These are phyloP conservation scores for Funneliformis caledonium DNA, from an alignment of 371 early-diverging fungal species.

Conservation along the genomic window DNA sequence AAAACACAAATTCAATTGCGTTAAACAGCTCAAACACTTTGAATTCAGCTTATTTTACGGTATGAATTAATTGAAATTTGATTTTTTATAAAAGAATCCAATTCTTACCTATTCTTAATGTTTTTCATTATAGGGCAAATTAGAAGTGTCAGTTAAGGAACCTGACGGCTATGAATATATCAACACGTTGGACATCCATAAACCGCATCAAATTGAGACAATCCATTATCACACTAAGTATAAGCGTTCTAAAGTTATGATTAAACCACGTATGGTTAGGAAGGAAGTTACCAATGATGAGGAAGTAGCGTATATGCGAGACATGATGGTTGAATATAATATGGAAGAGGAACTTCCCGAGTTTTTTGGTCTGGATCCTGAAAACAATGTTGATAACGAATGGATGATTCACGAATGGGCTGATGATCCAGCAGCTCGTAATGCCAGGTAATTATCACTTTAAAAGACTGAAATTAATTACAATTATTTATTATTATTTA, in stretches of 20 bases:
- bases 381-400: slow-evolving; percentile 63
- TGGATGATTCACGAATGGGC: slow-evolving; percentile 86
- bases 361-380: slow-evolving; percentile 62
- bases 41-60: background rate
- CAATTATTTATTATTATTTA: background rate
- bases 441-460: slow-evolving; percentile 21
- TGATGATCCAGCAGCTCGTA: slow-evolving; percentile 68
- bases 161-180: slow-evolving; percentile 94
- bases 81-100: slow-evolving; percentile 6
- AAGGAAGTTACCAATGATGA: background rate
- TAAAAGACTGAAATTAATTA: background rate
- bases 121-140: slow-evolving; percentile 64
- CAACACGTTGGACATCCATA: slow-evolving; percentile 87
- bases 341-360: background rate
- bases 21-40: background rate
- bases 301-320: background rate
- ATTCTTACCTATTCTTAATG: background rate
- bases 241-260: slow-evolving; percentile 61
- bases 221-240: slow-evolving; percentile 96
- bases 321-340: background rate
- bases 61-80: background rate
- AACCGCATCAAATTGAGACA: slow-evolving; percentile 75
- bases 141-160: slow-evolving; percentile 91
- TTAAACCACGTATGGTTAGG: slow-evolving; percentile 4
- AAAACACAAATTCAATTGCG: slow-evolving; percentile 65